Evolutionary conservation across 495 filamentous ascomycete species (phyloP), one percentile per base, ranked within the genome.

Genomic region (Poronia punctata): DNA sequence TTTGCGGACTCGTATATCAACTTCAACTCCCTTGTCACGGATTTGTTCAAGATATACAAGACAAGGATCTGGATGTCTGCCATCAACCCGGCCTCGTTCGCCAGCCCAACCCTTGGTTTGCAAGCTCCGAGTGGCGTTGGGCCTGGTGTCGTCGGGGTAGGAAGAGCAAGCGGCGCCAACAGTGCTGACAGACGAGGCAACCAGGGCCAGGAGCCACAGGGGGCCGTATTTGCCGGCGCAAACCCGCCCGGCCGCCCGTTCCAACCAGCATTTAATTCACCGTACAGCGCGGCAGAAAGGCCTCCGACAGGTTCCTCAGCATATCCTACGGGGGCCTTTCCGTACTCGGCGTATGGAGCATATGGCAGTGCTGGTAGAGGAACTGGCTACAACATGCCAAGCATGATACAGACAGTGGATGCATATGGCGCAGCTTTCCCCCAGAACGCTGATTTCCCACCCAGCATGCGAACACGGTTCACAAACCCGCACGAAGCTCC

Each of bases 51-150:
- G 57, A 88, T 95, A 43, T 98, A 95, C 70, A 98, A 98, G 68
- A 95, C 89, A 14, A 78, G 92, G 38, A 97, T 98, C 57, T 98
- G 92, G 92, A 95, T 98, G 88, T 95, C 88, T 4, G 90, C 92
- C 6, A 93, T 98, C 66, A 98, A 98, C 55, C 93, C 92, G 3
- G 92, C 92, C 5, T 95, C 90, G 2, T 96, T 96, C 60, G 86
- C 88, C n/a, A 89, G 86, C 37, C 84, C 86, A 3, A 70, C 76
- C 18, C 67, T 83, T 33, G 80, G 84, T 20, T 63, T 90, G 22
- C 80, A 82, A 53, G 74, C 76, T 2, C 76, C 80, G 1, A 78
- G 73, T 45, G 75, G 75, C 18, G 69, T 81, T 49, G 79, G 77
- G 5, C 73, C 78, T 12, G 78, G 76, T 20, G 75, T 77, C 34